These are phyloP conservation scores for Ustilago nuda DNA, from an alignment of 1,284 basidiomycete genomes.

Conservation along the genomic window DNA sequence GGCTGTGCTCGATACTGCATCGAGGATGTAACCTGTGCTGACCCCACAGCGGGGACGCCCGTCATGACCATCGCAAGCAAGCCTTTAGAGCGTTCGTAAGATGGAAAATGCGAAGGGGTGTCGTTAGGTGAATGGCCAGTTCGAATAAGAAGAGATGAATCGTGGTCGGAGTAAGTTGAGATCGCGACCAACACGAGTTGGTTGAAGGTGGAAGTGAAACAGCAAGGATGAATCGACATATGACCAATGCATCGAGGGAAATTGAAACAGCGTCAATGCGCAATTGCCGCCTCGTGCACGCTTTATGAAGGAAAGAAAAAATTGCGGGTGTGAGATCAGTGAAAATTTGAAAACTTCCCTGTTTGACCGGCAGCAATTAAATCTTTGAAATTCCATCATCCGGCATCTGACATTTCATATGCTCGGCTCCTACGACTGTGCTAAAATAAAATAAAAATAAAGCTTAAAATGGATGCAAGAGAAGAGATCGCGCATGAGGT, in stretches of 20 bases:
- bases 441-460: not conserved
- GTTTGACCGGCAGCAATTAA: not conserved
- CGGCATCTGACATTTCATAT: not conserved
- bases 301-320: not conserved
- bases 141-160: not conserved
- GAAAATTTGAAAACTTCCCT: not conserved
- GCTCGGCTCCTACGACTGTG: not conserved
- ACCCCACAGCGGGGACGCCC: conserved; percentile 1
- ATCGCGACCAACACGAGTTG: not conserved
- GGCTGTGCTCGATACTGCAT: conserved; percentile 41
- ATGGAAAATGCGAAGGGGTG: not conserved
- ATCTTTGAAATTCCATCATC: conserved; percentile 5
- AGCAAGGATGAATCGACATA: not conserved
- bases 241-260: not conserved
- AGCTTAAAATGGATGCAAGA: conserved; percentile 4
- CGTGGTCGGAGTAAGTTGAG: conserved; percentile 4
- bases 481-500: not conserved
- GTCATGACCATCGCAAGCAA: conserved; percentile 11
- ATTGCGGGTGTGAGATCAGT: not conserved
- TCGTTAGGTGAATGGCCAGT: not conserved
- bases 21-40: conserved; percentile 8
- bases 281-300: conserved; percentile 2
- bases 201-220: not conserved
- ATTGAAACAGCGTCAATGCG: not conserved
- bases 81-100: not conserved